Evolutionary conservation across 2,329 filamentous ascomycete species (phyloP), one percentile per base, ranked within the genome.

Genomic region (Fusarium ambrosium): DNA sequence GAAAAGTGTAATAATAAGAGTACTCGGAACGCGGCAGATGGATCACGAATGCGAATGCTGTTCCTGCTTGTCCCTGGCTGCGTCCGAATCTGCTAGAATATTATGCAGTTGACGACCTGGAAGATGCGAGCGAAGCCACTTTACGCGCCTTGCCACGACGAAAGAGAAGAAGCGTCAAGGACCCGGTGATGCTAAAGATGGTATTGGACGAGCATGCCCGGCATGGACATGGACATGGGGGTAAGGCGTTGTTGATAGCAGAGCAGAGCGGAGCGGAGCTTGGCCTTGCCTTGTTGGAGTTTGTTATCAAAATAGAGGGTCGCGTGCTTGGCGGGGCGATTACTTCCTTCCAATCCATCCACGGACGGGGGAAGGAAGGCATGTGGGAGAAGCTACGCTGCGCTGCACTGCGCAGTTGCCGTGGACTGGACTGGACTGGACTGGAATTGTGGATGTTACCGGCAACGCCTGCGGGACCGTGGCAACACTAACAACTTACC

Each of bases 221-320:
- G 34, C 43, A 67, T 59, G 18, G 61, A 29, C 24, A 34, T 34
- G 53, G 53, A 55, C 51, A 34, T 20, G 51, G 53, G 53, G 27
- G n/a, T 34, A 56, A 56, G 18, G 32, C 20, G 61, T 36, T 51
- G 60, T 55, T 63, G 61, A 53, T 53, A 48, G 55, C 29, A 11
- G 48, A 55, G 24, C 48, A 27, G 16, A 39, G 48, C 24, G 48
- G 36, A 24, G 48, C 24, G 48, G 36, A 24, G 39, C n/a, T 20
- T 43, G 39, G 39, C 39, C 43, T 48, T 34, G 32, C 32, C 32
- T 34, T 34, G 11, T 34, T 48, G 43, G 22, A 48, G 43, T 56
- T 73, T 64, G 67, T 75, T 75, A 75, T 74, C 72, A 75, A 74
- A 73, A 75, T 66, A 66, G 64, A 67, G 64, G 72, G 72, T 75